Evolutionary conservation across 2,329 filamentous ascomycete genomes (phyloP), one percentile per base, ranked within the genome.

Genomic region (Aspergillus sergii): DNA sequence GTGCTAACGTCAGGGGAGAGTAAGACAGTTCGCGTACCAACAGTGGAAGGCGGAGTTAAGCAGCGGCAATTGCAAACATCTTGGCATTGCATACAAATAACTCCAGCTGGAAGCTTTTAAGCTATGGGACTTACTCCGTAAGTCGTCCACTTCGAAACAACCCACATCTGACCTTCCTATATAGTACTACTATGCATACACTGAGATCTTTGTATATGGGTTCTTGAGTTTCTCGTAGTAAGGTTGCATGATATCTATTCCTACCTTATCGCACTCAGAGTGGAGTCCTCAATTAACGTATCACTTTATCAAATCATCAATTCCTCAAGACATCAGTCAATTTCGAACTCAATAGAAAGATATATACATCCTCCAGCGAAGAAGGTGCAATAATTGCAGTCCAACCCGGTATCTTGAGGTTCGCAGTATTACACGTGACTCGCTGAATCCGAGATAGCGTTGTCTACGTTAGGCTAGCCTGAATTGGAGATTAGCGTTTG

Each of bases 361-460:
- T 2, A 41, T n/a, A n/a, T n/a, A 10, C 12, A 41, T 41, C 19
- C 39, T n/a, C 16, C 16, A 19, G 16, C 12, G 23, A 46, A 21
- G n/a, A 23, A 23, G 4, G 43, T 23, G n/a, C 43, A 46, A 23
- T 23, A 23, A 50, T 3, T 28, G 41, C 26, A 39, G 23, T 50
- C 41, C 57, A 74, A 58, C 72, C 73, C 73, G 11, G 4, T 45
- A 39, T 12, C 23, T n/a, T 19, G 19, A 39, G 16, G 36, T 19
- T 19, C 48, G 68, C 9, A 1, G 0, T 3, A 1, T 1, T 51
- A 57, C 76, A 78, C 69, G 68, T 77, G 75, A 65, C 60, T 61
- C 21, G 19, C 60, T 6, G 48, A 58, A 58, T 30, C 23, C 0
- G 45, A 66, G 26, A 54, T 75, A 74, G 73, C 50, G 60, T 45